These are phyloP conservation scores for Leccinum pachyderme DNA, from an alignment of 1,284 basidiomycete species.

Conservation along the genomic window DNA sequence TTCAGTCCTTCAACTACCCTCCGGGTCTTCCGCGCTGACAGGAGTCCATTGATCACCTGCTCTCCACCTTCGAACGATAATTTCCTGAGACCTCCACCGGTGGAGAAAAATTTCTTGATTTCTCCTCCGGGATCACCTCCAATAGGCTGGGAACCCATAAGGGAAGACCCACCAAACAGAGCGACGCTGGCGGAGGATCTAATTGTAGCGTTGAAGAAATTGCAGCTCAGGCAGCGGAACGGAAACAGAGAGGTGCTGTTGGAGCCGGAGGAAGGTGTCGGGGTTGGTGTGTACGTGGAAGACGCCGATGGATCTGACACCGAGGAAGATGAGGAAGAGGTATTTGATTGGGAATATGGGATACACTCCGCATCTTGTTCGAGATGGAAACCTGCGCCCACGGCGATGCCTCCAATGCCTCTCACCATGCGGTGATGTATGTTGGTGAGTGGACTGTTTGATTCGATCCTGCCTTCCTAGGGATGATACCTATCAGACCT, in stretches of 20 bases:
- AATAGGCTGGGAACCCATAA: slow-evolving; percentile 92
- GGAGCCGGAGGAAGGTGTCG: slow-evolving; percentile 65
- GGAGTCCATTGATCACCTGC: slow-evolving; percentile 58
- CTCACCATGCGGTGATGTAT: slow-evolving; percentile 31
- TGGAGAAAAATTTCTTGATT: slow-evolving; percentile 94
- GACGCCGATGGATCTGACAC: slow-evolving; percentile 49
- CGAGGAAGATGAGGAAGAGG: slow-evolving; percentile 37
- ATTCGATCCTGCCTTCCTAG: background rate
- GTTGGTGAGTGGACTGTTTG: slow-evolving; percentile 22
- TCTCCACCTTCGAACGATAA: slow-evolving; percentile 41
- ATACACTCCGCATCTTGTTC: slow-evolving; percentile 47
- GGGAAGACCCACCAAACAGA: slow-evolving; percentile 90
- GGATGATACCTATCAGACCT: slow-evolving; percentile 43
- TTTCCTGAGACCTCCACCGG: slow-evolving; percentile 73
- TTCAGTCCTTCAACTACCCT: slow-evolving; percentile 54
- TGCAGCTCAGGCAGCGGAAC: slow-evolving; percentile 46
- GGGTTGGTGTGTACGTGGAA: slow-evolving; percentile 74
- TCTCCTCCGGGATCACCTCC: slow-evolving; percentile 98
- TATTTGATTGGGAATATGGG: slow-evolving; percentile 63
- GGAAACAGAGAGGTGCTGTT: slow-evolving; percentile 54
- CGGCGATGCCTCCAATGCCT: slow-evolving; percentile 55
- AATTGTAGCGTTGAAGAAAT: slow-evolving; percentile 67
- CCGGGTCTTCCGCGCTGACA: slow-evolving; percentile 78
- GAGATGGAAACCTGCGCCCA: slow-evolving; percentile 53
- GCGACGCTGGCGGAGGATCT: slow-evolving; percentile 89